Conservation (phyloP, 345 rosid species). For the Aquilaria sinensis region DNA sequence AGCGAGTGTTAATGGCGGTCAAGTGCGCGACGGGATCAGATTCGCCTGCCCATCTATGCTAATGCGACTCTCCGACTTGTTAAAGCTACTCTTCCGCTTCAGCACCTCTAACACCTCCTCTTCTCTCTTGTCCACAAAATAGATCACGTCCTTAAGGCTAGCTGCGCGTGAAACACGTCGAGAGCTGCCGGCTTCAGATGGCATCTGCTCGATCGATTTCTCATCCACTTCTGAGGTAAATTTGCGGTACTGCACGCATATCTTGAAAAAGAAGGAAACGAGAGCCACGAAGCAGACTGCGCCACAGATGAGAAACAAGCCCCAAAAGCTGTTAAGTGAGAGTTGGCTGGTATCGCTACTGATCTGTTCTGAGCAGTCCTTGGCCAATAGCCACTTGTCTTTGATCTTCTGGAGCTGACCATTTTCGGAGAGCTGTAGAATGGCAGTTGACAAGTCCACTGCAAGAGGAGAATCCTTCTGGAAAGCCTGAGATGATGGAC, state of each 20-base stretch:
- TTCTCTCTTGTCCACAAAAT: conserved; percentile 56
- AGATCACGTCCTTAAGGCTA: conserved; percentile 46
- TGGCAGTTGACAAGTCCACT: conserved; percentile 72
- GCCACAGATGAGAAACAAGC: conserved; percentile 79
- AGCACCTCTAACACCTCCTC: conserved; percentile 44
- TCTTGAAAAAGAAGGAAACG: conserved; percentile 38
- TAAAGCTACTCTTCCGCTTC: conserved; percentile 34
- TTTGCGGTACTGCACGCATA: conserved; percentile 49
- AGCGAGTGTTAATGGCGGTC: no score
- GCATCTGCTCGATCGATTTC: conserved; percentile 33
- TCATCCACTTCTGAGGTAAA: conserved; percentile 39
- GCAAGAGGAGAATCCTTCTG: conserved; percentile 83
- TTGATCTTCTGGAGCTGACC: conserved; percentile 71
- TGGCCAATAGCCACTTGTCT: conserved; percentile 55
- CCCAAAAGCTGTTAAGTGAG: conserved; percentile 83
- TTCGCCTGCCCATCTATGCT: conserved; percentile 25
- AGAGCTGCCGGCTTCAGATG: conserved; percentile 27
- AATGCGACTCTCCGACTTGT: no score
- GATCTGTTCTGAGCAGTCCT: not conserved
- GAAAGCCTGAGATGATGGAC: conserved; percentile 46
- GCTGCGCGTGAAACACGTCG: conserved; percentile 26
- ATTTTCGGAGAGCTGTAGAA: conserved; percentile 69
- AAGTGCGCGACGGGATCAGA: conserved; percentile 18
- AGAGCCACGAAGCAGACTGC: conserved; percentile 56
- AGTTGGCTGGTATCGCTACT: conserved; percentile 32